phyloP scores from a whole-genome alignment of 345 rosid genomes.

The Sonneratia caseolaris region DNA sequence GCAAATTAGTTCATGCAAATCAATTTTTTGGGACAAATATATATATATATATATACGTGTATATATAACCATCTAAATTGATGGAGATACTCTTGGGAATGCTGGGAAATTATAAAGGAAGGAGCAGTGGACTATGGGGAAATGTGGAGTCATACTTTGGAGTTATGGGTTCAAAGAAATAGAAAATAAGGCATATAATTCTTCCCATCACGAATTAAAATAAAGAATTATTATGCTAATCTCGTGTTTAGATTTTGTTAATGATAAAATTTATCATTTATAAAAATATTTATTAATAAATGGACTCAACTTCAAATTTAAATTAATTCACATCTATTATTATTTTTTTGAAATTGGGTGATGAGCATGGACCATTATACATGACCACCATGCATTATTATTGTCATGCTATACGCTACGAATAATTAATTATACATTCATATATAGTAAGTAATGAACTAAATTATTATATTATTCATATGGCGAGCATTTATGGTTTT shows the following conservation, averaged over 20 bases:
- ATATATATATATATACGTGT: no score
- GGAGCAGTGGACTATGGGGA: slow-evolving; percentile 6
- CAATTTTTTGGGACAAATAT: no score
- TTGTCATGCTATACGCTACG: no score
- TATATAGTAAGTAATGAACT: neutral
- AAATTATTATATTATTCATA: neutral
- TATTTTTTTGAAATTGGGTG: neutral
- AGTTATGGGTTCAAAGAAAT: slow-evolving; percentile 22
- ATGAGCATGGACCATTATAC: no score
- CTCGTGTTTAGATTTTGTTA: no score
- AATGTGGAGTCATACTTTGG: slow-evolving; percentile 12
- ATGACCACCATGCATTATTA: no score
- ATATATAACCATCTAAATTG: no score
- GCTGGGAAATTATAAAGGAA: neutral
- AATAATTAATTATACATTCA: neutral
- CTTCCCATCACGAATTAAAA: slow-evolving; percentile 14
- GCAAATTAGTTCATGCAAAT: no score
- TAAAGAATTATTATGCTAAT: slow-evolving; percentile 1
- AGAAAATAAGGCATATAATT: slow-evolving; percentile 7
- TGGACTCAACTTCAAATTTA: no score
- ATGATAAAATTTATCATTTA: no score
- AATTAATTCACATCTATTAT: no score
- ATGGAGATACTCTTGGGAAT: slow-evolving; percentile 11
- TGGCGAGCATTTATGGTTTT: slow-evolving; percentile 8
- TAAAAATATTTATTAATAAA: no score